phyloP scores from a whole-genome alignment of 192 early-diverging fungal species.

The Allomyces macrogynus region DNA sequence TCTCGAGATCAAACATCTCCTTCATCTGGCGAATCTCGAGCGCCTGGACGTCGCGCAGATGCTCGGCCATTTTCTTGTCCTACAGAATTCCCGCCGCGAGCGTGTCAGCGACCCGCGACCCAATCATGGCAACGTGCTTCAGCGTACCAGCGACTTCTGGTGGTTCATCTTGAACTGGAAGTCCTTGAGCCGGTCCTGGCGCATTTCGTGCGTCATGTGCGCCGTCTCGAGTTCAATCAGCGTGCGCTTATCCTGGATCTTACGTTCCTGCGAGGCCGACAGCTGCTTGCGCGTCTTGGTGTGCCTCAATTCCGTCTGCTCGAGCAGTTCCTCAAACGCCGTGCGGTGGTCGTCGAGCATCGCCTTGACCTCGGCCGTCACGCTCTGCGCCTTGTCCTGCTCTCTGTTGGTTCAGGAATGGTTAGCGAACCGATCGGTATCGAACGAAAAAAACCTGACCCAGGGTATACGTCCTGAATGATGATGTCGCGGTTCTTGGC shows the following conservation, averaged over 20 bases:
- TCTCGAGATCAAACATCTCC: slow-evolving; percentile 13
- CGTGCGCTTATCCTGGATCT: slow-evolving; percentile 3
- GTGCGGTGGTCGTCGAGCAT: slow-evolving; percentile 1
- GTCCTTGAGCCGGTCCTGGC: neutral
- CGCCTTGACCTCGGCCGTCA: neutral
- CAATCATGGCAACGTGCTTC: too few relatives aligned
- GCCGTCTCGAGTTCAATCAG: slow-evolving; percentile 9
- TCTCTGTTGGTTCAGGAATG: too few relatives aligned
- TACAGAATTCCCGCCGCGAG: too few relatives aligned
- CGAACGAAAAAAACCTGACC: too few relatives aligned
- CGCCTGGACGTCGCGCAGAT: slow-evolving; percentile 16
- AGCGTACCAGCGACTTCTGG: neutral
- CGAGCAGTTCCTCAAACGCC: slow-evolving; percentile 8
- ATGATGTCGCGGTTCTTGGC: slow-evolving; percentile 1
- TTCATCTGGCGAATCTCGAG: slow-evolving; percentile 15
- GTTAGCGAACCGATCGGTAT: too few relatives aligned
- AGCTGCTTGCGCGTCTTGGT: slow-evolving; percentile 13
- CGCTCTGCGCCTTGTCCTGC: neutral
- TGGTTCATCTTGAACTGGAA: slow-evolving; percentile 1
- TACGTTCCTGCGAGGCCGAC: slow-evolving; percentile 7
- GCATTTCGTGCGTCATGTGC: neutral
- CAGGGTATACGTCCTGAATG: neutral
- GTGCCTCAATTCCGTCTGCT: slow-evolving; percentile 11
- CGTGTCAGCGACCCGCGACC: too few relatives aligned
- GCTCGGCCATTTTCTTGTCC: slow-evolving; percentile 12